Base-by-base conservation (phyloP, 306 rosid genomes). In the Potentilla sterilis region DNA sequence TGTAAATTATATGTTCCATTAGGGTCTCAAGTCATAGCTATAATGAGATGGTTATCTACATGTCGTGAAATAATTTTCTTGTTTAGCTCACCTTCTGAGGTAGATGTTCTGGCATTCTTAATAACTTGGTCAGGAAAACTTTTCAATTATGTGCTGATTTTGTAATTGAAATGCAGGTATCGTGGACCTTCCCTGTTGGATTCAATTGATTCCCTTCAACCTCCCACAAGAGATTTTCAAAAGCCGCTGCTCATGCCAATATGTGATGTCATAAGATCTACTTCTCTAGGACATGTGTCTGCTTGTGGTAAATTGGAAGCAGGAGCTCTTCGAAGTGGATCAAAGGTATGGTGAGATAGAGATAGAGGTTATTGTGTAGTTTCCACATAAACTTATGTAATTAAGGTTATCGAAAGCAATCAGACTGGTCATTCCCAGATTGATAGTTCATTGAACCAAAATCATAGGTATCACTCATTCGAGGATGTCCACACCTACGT, bases 241-340 rank as follows among this genome's bases (percentile, higher is more conserved):
- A 92, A 89, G 86, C 99, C 99, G 32, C 76, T 92, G 67, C 88
- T 90, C 57, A 90, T 95, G 97, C 99, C 99, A 8, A 81, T 95
- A 85, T 95, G 99, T 67, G 99, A 95, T 79, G 92, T 88, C 71
- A 79, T 92, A 72, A 90, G 86, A 82, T 84, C 87, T 70, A 66
- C 89, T 62, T 76, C 88, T 35, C 82, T 87, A 44, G 97, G 97
- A 35, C 97, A 89, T 82, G 91, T 89, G 54, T 90, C 96, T 79
- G 98, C 97, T 72, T 85, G 89, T 81, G 99, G 99, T 77, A 95
- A 95, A 83, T 79, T 95, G 81, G 99, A 90, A 88, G 92, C 99
- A 44, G 99, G 99, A 78, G 99, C 99, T 85, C 90, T 95, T 86
- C 86, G 87, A 40, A 84, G 65, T 82, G 99, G 99, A 81, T 85